Percentiles rank a stretch among this genome's conserved stretches.
phyloP scores from a whole-genome alignment of 2,329 filamentous ascomycete genomes.

The Drechslerella stenobrocha region DNA sequence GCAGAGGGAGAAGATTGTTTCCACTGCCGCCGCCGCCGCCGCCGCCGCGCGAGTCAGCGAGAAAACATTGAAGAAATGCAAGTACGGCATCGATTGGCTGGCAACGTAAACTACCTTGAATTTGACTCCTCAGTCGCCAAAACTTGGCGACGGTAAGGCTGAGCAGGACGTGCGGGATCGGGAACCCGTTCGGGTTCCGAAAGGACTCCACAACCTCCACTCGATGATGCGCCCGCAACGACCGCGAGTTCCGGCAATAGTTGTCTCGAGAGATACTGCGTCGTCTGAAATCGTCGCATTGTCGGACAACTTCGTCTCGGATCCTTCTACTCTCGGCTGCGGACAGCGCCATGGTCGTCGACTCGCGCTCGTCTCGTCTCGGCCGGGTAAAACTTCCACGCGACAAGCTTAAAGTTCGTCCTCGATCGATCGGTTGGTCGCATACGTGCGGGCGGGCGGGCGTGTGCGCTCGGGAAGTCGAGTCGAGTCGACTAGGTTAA shows the following conservation, averaged over 20 bases:
- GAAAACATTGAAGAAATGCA: no score
- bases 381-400: no score
- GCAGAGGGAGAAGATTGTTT: conserved; percentile 1
- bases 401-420: neutral
- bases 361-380: no score
- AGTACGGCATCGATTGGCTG: no score
- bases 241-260: neutral
- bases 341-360: neutral
- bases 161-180: neutral
- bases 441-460: no score
- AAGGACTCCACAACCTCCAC: conserved; percentile 4
- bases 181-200: neutral
- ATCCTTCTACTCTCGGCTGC: neutral
- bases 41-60: no score
- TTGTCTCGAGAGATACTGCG: conserved; percentile 6
- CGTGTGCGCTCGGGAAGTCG: no score
- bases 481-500: no score
- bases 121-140: neutral
- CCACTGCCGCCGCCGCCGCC: no score
- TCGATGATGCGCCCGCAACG: neutral
- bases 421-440: neutral
- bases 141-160: conserved; percentile 1
- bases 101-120: neutral
- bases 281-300: neutral
- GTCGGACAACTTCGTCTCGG: neutral